These are phyloP conservation scores for Centaurea solstitialis DNA, from an alignment of 129 eudicot species.

Conservation along the genomic window DNA sequence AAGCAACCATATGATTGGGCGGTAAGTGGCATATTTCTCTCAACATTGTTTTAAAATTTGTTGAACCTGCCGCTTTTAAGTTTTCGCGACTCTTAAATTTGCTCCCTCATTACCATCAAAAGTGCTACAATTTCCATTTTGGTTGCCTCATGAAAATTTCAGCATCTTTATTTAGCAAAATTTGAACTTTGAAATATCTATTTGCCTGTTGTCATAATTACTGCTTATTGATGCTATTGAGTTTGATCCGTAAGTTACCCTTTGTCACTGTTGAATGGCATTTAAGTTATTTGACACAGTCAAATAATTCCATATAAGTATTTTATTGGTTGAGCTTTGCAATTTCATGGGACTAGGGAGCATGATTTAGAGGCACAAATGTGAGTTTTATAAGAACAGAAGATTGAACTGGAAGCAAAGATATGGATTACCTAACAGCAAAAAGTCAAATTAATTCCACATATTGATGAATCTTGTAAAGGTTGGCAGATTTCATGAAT, in stretches of 20 bases:
- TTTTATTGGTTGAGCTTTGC: neutral
- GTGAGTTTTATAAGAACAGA: neutral
- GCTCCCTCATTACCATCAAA: neutral
- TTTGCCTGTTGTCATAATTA: neutral
- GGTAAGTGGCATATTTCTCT: conserved; percentile 50
- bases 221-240: neutral
- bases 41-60: neutral
- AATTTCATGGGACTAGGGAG: neutral
- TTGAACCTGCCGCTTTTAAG: neutral
- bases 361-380: neutral
- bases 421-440: neutral
- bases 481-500: neutral
- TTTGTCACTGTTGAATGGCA: neutral
- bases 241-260: neutral
- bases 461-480: neutral
- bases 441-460: neutral
- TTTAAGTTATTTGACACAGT: neutral
- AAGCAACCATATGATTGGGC: conserved; percentile 97
- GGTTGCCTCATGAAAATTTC: no score
- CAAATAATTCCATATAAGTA: neutral
- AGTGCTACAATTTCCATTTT: neutral
- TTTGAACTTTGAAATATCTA: neutral
- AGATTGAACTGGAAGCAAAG: neutral
- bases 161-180: neutral
- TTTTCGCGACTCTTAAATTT: neutral